Conservation (phyloP, 2,329 filamentous ascomycete species). For the Claviceps cyperi region DNA sequence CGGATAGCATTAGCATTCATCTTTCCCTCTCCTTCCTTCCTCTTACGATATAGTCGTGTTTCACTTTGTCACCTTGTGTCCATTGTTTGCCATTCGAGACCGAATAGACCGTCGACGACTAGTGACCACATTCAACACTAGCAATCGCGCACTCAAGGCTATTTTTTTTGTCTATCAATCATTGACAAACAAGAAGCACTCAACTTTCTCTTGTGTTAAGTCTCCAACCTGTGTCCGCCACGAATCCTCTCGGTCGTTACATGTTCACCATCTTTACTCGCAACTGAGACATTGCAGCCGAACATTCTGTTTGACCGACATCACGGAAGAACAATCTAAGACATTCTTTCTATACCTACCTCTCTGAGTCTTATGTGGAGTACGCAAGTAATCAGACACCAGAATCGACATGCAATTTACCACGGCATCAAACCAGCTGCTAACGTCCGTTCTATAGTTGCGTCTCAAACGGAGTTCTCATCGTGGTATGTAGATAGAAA, state of each 20-base stretch:
- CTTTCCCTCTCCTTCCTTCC: neutral
- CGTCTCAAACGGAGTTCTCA: neutral
- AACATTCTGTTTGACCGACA: neutral
- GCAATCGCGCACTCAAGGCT: neutral
- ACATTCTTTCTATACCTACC: neutral
- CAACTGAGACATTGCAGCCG: slow-evolving; percentile 1
- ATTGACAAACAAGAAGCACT: neutral
- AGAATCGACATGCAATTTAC: neutral
- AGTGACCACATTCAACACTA: neutral
- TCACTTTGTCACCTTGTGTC: no score
- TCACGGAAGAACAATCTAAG: neutral
- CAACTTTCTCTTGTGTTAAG: neutral
- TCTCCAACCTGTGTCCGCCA: neutral
- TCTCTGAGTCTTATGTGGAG: neutral
- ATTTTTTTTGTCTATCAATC: neutral
- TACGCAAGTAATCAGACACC: neutral
- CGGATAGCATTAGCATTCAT: neutral
- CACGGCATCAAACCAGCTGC: neutral
- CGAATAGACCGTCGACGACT: neutral
- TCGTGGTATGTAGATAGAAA: no score
- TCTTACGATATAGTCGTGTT: neutral
- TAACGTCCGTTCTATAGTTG: neutral
- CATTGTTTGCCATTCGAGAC: neutral
- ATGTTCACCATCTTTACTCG: neutral
- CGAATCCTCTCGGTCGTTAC: neutral